A percentile compares a stretch with the other conserved stretches of the same genome.
Conservation (phyloP, 106 monocot species). For the Alisma plantagoaquatica region DNA sequence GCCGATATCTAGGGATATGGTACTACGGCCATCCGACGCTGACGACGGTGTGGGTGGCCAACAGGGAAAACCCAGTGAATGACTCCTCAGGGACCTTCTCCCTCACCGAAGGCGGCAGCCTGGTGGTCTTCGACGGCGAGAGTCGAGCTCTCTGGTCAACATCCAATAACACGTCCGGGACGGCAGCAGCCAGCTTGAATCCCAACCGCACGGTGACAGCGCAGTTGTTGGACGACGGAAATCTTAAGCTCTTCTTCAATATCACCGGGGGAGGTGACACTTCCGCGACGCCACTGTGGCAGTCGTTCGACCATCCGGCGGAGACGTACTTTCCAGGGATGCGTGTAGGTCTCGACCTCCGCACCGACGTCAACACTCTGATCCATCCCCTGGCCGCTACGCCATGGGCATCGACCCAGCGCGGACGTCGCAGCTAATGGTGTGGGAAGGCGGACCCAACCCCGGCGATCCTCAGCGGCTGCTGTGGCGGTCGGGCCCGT, state of each 20-base stretch:
- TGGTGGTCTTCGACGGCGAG: conserved; percentile 2
- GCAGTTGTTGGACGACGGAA: background rate
- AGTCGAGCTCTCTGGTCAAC: conserved; percentile 14
- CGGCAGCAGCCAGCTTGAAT: background rate
- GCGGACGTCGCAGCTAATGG: background rate
- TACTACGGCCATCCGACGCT: conserved; percentile 11
- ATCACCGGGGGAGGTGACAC: background rate
- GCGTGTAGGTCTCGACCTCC: background rate
- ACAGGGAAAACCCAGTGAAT: conserved; percentile 14
- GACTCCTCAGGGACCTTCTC: conserved; percentile 4
- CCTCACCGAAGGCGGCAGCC: conserved; percentile 6
- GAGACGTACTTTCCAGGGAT: background rate
- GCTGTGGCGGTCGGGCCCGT: background rate
- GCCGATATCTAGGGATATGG: conserved; percentile 35
- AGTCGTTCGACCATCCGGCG: background rate
- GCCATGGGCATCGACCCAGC: background rate
- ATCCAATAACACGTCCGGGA: background rate
- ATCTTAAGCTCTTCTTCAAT: background rate
- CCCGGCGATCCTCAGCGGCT: background rate
- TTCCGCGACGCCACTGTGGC: background rate
- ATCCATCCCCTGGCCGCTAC: background rate
- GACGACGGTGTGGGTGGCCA: conserved; percentile 28
- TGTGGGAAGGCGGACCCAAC: background rate
- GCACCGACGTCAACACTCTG: background rate
- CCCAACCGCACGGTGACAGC: background rate